Conservation (phyloP, 352 stramenopile species). For the Pythium phragmitis region DNA sequence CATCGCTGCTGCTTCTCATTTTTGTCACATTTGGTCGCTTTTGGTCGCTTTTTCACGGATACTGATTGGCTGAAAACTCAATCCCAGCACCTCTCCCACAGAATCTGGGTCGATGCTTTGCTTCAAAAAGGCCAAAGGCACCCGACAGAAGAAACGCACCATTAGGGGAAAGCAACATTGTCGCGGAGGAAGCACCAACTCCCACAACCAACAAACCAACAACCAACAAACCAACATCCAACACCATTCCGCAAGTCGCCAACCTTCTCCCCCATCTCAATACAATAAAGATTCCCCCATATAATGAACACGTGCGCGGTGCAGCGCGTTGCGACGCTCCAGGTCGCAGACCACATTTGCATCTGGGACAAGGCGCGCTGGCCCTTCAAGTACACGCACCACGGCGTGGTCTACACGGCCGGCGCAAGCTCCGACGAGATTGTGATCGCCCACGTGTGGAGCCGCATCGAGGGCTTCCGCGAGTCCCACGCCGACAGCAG, state of each 20-base stretch:
- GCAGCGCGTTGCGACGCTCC: constrained; percentile 53
- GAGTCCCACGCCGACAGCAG: constrained; percentile 62
- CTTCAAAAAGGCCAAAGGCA: too few relatives aligned
- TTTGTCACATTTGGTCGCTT: too few relatives aligned
- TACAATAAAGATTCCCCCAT: too few relatives aligned
- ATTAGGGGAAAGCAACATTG: too few relatives aligned
- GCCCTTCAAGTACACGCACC: constrained; percentile 78
- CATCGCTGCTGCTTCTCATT: too few relatives aligned
- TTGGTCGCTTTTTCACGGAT: too few relatives aligned
- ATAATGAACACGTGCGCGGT: constrained; percentile 67
- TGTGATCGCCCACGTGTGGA: constrained; percentile 71
- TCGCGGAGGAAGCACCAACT: not conserved
- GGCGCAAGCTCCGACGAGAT: constrained; percentile 47
- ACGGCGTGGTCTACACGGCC: constrained; percentile 59
- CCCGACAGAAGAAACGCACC: too few relatives aligned
- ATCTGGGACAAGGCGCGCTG: constrained; percentile 80
- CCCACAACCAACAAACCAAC: not conserved
- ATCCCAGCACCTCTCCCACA: too few relatives aligned
- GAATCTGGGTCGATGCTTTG: too few relatives aligned
- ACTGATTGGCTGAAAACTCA: too few relatives aligned
- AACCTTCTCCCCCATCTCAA: not conserved
- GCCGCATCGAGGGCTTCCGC: constrained; percentile 50
- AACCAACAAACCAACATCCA: not conserved
- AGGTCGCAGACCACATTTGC: constrained; percentile 65
- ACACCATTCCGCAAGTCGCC: not conserved